These are phyloP conservation scores for Cenchrus americanus DNA, from an alignment of 176 grass and related monocot genomes.

Conservation along the genomic window DNA sequence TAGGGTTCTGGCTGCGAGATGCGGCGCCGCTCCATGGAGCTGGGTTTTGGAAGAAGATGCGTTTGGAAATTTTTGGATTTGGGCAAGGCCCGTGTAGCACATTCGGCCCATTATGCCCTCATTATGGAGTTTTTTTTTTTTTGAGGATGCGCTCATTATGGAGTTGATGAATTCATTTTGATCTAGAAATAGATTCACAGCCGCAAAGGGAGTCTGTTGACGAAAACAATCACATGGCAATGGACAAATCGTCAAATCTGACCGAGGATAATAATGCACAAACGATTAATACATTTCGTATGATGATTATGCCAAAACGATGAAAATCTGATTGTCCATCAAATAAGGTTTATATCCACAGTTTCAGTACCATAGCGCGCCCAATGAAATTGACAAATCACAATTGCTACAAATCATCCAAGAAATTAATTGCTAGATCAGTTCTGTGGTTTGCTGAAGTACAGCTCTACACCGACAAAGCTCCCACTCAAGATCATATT, in stretches of 20 bases:
- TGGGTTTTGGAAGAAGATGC: conserved; percentile 17
- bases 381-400: not conserved
- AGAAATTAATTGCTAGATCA: not conserved
- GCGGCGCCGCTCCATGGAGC: not conserved
- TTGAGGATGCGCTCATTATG: too few relatives aligned
- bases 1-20: conserved; percentile 56
- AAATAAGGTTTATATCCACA: not conserved
- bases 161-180: not conserved
- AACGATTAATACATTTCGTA: not conserved
- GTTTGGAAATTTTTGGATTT: conserved; percentile 5
- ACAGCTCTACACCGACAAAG: not conserved
- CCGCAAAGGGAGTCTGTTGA: not conserved
- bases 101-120: not conserved
- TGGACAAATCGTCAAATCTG: not conserved
- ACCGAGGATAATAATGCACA: not conserved
- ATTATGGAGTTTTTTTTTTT: not conserved
- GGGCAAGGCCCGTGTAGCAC: not conserved
- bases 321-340: not conserved
- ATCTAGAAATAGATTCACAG: not conserved
- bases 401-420: not conserved
- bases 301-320: not conserved
- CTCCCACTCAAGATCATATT: not conserved
- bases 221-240: not conserved
- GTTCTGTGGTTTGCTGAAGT: not conserved
- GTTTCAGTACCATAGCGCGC: not conserved